A percentile compares a stretch with the other conserved stretches of the same genome.
Conservation (phyloP, 768 basidiomycete genomes). For the Lactarius akahatsu region DNA sequence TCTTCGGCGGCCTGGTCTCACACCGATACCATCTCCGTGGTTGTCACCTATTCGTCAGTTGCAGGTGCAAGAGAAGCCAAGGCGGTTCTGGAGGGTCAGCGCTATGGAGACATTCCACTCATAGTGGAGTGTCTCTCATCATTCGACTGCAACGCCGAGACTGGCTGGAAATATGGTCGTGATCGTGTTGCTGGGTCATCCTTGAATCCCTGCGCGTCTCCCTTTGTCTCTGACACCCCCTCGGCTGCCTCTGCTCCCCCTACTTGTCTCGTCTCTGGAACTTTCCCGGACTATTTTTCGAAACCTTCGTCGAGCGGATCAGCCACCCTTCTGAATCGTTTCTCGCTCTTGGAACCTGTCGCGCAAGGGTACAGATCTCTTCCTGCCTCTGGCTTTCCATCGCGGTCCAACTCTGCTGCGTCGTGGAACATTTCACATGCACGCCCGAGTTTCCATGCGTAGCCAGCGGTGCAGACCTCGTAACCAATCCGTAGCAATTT, state of each 20-base stretch:
- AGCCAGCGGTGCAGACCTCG: neutral
- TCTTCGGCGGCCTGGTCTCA: slow-evolving; percentile 34
- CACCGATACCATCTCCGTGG: slow-evolving; percentile 49
- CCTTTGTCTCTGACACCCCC: slow-evolving; percentile 31
- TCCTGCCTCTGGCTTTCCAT: slow-evolving; percentile 23
- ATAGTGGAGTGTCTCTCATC: slow-evolving; percentile 39
- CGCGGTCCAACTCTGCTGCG: slow-evolving; percentile 26
- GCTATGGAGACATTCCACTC: slow-evolving; percentile 52
- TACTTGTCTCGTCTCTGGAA: slow-evolving; percentile 19
- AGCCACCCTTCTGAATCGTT: neutral
- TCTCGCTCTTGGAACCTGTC: neutral
- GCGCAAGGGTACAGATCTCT: slow-evolving; percentile 18
- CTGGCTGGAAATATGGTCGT: slow-evolving; percentile 21
- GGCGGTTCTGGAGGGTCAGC: slow-evolving; percentile 58
- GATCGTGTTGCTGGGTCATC: slow-evolving; percentile 31
- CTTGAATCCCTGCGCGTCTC: slow-evolving; percentile 38
- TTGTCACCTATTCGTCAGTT: slow-evolving; percentile 61
- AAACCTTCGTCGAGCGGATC: slow-evolving; percentile 9
- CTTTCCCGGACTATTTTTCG: slow-evolving; percentile 23
- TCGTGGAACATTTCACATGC: slow-evolving; percentile 17
- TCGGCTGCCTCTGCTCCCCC: slow-evolving; percentile 26
- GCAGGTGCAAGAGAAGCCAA: slow-evolving; percentile 64
- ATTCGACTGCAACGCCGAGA: slow-evolving; percentile 4
- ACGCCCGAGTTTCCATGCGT: slow-evolving; percentile 4
- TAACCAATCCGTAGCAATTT: neutral